These are phyloP conservation scores for Scortechinia acanthostroma DNA, from an alignment of 2,329 filamentous ascomycete genomes.

Conservation along the genomic window DNA sequence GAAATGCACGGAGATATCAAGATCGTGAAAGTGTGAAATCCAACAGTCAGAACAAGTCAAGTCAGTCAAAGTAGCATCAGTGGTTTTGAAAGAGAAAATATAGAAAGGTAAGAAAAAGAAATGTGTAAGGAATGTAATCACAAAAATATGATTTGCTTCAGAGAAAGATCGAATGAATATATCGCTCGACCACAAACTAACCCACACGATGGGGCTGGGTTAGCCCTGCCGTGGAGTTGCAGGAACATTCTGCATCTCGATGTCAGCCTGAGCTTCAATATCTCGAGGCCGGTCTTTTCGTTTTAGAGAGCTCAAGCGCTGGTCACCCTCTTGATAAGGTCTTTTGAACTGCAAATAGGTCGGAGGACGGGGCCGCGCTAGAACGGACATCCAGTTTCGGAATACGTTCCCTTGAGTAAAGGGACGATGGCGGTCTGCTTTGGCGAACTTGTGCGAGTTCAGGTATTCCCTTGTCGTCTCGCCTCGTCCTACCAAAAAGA, in stretches of 20 bases:
- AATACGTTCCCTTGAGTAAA: slow-evolving; percentile 73
- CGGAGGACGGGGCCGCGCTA: slow-evolving; percentile 76
- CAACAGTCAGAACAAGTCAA: too few species aligned
- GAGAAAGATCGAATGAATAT: too few species aligned
- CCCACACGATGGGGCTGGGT: too few species aligned
- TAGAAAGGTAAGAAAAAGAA: too few species aligned
- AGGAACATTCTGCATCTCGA: neutral
- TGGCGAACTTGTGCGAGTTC: slow-evolving; percentile 89
- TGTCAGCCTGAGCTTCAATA: neutral
- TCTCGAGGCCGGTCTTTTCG: neutral
- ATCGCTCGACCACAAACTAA: too few species aligned
- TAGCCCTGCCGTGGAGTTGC: neutral
- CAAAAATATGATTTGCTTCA: too few species aligned
- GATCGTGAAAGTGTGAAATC: too few species aligned
- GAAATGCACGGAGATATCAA: too few species aligned
- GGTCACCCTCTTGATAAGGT: slow-evolving; percentile 72
- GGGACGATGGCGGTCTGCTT: slow-evolving; percentile 82
- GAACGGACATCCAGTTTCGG: slow-evolving; percentile 74
- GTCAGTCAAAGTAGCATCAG: too few species aligned
- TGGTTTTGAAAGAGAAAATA: too few species aligned
- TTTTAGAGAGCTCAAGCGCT: slow-evolving; percentile 55
- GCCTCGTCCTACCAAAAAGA: slow-evolving; percentile 82
- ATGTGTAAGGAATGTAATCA: too few species aligned
- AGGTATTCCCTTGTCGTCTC: slow-evolving; percentile 96
- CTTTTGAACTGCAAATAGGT: slow-evolving; percentile 85